Percentiles rank a stretch among this genome's conserved stretches.
phyloP scores from a whole-genome alignment of 2,329 filamentous ascomycete species.

The Trichoderma arundinaceum region DNA sequence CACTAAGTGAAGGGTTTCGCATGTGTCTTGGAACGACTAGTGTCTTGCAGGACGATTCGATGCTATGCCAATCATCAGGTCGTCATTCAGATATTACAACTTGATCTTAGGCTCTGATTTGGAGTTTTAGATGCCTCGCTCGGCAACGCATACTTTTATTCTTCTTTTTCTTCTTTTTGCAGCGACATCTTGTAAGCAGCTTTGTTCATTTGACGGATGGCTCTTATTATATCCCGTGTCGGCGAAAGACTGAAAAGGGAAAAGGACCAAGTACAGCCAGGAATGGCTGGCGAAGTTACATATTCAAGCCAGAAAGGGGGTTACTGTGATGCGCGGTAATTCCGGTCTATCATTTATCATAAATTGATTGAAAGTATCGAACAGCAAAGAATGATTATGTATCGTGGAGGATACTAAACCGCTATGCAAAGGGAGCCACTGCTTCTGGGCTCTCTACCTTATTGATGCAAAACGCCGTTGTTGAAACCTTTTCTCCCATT shows the following conservation, averaged over 20 bases:
- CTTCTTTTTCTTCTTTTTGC: not conserved
- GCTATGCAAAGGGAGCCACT: conserved; percentile 44
- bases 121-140: not conserved
- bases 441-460: conserved; percentile 37
- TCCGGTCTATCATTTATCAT: conserved; percentile 27
- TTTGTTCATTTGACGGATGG: not conserved
- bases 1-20: conserved; percentile 32
- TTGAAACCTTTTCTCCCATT: conserved; percentile 57
- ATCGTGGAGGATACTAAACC: conserved; percentile 53
- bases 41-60: not conserved
- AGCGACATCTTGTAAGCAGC: conserved; percentile 4
- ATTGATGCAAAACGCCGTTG: conserved; percentile 55
- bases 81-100: not conserved
- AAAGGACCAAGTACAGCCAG: not conserved
- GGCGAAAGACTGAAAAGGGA: not conserved
- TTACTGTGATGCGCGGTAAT: not conserved
- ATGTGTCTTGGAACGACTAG: not conserved
- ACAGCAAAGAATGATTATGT: conserved; percentile 33
- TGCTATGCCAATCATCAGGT: no score
- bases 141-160: not conserved
- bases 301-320: conserved; percentile 29
- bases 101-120: not conserved
- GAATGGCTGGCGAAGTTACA: not conserved
- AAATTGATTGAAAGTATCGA: conserved; percentile 22
- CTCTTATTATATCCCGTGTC: not conserved